A percentile compares a stretch with the other conserved stretches of the same genome.
These are phyloP conservation scores for Cystofilobasidium macerans DNA, from an alignment of 768 basidiomycete species.

Conservation along the genomic window DNA sequence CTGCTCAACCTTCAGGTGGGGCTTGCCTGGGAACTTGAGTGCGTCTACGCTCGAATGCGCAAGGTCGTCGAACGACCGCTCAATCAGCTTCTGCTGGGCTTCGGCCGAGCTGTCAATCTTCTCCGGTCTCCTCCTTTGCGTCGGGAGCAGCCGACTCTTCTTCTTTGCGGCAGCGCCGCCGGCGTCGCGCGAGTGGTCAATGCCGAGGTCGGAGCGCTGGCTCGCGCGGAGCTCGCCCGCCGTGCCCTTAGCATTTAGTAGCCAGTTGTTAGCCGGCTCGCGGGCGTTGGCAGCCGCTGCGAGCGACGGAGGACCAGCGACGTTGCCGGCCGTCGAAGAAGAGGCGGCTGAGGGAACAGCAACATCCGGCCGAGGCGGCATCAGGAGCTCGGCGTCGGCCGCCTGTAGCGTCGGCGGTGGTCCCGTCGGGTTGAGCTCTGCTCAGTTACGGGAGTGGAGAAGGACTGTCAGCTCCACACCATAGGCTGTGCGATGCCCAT, in stretches of 20 bases:
- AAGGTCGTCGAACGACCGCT: constrained; percentile 50
- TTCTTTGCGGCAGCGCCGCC: constrained; percentile 40
- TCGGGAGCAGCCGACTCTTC: constrained; percentile 37
- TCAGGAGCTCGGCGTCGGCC: constrained; percentile 48
- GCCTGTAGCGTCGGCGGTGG: constrained; percentile 36
- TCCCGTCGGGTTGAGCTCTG: constrained; percentile 19
- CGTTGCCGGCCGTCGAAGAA: constrained; percentile 36
- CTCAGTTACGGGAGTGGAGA: no score
- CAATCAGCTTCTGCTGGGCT: constrained; percentile 67
- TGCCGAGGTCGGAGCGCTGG: constrained; percentile 15
- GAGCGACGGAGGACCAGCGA: constrained; percentile 34
- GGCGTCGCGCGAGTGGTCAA: constrained; percentile 3
- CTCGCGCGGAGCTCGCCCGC: constrained; percentile 9
- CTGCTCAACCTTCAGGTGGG: constrained; percentile 60
- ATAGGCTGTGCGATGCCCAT: no score
- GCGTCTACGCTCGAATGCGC: constrained; percentile 41
- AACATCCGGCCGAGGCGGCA: constrained; percentile 33
- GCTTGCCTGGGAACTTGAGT: constrained; percentile 69
- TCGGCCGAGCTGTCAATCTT: constrained; percentile 59
- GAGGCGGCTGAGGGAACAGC: constrained; percentile 41
- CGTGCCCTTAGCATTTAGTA: neutral
- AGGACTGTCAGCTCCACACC: no score
- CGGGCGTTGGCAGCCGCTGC: neutral
- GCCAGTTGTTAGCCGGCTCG: constrained; percentile 8
- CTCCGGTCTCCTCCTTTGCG: constrained; percentile 20